Base-by-base conservation (phyloP, 257 asterid species). In the Scutellaria galericulata region DNA sequence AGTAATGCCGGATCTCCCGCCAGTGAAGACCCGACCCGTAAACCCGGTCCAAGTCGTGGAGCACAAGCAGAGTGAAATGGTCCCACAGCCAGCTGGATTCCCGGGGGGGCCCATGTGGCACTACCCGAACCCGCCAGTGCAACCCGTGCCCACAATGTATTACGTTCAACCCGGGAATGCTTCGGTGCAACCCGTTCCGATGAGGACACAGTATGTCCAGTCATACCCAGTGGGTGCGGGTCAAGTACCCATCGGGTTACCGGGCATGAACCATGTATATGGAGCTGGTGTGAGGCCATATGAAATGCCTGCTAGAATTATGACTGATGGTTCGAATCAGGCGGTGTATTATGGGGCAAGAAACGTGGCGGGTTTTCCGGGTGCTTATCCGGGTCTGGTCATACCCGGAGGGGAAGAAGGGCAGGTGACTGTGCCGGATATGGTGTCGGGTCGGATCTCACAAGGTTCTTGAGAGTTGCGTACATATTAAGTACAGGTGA, bases 1-100 rank as follows among this genome's bases (percentile, higher is more conserved):
- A 7, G 83, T 77, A 3, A 83, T 90, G 62, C 96, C 95, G 50
- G 86, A 93, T 83, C 96, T 93, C 45, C 96, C 96, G 27, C 96
- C 89, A 0, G 93, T 93, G 44, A 88, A 71, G 83, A 93, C 98
- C 73, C 78, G 60, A 70, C 89, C 87, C 58, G 79, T 56, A 40
- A 82, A 77, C 68, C 78, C 81, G 64, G 80, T 65, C 48, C 83
- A 70, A 10, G 37, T n/a, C 20, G 8, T 44, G 37, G 92, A 81
- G 13, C 65, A 71, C 22, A 86, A 67, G 64, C 86, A 81, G 39
- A 75, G 62, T 41, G 83, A 48, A 50, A 61, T 66, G 63, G 72
- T 58, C 44, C 64, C 79, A 11, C 83, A 88, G 20, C 87, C 75
- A n/a, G 66, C 78, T 12, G 91, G 84, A 75, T 87, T 82, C 53